Base-by-base conservation (phyloP, 2,329 filamentous ascomycete genomes). In the Cryphonectria japonica region DNA sequence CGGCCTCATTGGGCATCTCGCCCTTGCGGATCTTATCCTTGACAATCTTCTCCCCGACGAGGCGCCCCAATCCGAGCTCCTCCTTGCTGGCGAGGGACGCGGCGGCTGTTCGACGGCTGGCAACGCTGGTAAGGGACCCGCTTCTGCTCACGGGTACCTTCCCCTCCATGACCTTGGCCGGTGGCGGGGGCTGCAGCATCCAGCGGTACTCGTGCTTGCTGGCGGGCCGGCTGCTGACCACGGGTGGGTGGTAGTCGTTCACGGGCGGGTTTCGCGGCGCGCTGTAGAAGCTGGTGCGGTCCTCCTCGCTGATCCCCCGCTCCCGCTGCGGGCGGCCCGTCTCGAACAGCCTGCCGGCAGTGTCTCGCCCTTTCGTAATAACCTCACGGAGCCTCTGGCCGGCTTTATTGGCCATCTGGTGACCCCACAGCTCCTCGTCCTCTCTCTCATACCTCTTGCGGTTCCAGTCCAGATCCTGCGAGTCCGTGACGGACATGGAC, bases 131-230 rank as follows among this genome's bases (percentile, higher is more conserved):
- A 50, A 86, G 84, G 77, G 89, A 92, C 50, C 84, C 84, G 74
- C 88, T 91, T 68, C 90, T 84, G 76, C 86, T 88, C 29, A 92
- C 90, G 41, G 89, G 88, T 50, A 93, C 88, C 79, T 95, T 96
- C 75, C 94, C 95, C 74, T 92, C 92, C 95, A 98, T 98, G 72
- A 97, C 86, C 79, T 92, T 94, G 70, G 95, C 94, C 46, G 91
- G 89, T n/a, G 95, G 95, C 1, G 94, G 94, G 2, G 95, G 95
- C 78, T 97, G 93, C 67, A 97, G 84, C 94, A 98, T 97, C 95
- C 95, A 98, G 77, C 87, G 87, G 69, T 92, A 91, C 72, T 93
- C 93, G 69, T 90, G 89, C 77, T 84, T 89, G 78, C 88, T 90
- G 52, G 85, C 86, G 19, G 91, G 92, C 70, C 88, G 92, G 81